phyloP scores from a whole-genome alignment of 306 rosid species.

The Fragaria vesca region DNA sequence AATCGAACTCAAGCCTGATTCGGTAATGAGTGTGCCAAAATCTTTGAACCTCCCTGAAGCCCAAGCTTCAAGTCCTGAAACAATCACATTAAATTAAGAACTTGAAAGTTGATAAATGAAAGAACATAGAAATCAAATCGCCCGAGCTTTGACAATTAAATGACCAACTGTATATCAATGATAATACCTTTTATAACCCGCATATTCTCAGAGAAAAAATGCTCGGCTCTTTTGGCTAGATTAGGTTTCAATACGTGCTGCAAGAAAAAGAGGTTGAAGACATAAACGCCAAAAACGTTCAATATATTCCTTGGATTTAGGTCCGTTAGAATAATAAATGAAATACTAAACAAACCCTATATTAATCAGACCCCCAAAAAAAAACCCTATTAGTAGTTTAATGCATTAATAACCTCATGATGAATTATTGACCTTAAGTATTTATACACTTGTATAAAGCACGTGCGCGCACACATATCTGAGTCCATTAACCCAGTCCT shows the following conservation, averaged over 20 bases:
- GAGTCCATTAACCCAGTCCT: too few species aligned
- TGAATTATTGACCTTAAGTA: neutral
- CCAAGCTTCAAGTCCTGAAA: conserved; percentile 89
- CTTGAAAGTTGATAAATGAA: conserved; percentile 14
- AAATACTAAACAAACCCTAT: neutral
- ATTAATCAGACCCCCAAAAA: too few species aligned
- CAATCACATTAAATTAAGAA: conserved; percentile 24
- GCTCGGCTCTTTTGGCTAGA: conserved; percentile 86
- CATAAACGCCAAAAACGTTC: too few species aligned
- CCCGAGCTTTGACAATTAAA: neutral
- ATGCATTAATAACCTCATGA: neutral
- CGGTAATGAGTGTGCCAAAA: conserved; percentile 75
- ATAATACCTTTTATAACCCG: conserved; percentile 74
- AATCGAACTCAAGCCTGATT: conserved; percentile 90
- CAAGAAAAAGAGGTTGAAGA: conserved; percentile 16
- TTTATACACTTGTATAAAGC: too few species aligned
- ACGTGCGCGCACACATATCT: too few species aligned
- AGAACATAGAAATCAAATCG: conserved; percentile 10
- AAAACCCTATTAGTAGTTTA: neutral
- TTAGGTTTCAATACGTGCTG: conserved; percentile 56
- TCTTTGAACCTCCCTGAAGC: conserved; percentile 62
- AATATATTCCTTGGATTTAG: too few species aligned
- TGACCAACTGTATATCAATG: conserved; percentile 12
- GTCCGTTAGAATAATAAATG: neutral
- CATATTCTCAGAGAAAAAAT: conserved; percentile 82